phyloP scores from a whole-genome alignment of 1,139 yeast genomes.

The Arxiozyma slooffiae region DNA sequence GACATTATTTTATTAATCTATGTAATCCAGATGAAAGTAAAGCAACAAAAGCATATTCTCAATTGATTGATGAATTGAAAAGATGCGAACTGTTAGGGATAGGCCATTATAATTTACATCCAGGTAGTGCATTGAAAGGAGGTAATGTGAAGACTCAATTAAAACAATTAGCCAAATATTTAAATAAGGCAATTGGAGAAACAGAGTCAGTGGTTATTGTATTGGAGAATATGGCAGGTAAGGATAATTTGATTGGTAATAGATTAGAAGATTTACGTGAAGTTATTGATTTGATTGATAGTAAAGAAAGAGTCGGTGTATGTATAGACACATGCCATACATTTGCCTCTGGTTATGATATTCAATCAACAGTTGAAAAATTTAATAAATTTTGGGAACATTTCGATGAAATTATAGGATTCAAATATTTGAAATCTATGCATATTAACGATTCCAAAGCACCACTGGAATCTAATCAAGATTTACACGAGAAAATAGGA shows the following conservation, averaged over 20 bases:
- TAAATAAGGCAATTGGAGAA: constrained; percentile 64
- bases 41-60: constrained; percentile 61
- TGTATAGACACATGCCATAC: constrained; percentile 94
- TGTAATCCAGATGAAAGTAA: constrained; percentile 85
- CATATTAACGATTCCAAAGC: constrained; percentile 94
- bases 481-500: constrained; percentile 84
- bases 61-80: constrained; percentile 77
- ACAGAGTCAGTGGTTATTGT: constrained; percentile 78
- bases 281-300: constrained; percentile 66
- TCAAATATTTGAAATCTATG: constrained; percentile 63
- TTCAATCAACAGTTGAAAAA: constrained; percentile 41
- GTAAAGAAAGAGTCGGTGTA: constrained; percentile 79
- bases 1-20: constrained; percentile 82
- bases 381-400: constrained; percentile 61
- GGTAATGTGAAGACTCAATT: constrained; percentile 63
- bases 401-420: constrained; percentile 67
- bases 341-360: constrained; percentile 92
- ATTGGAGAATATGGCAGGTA: constrained; percentile 97
- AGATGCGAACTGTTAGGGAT: constrained; percentile 80
- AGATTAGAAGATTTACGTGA: constrained; percentile 61
- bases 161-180: constrained; percentile 58
- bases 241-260: constrained; percentile 83
- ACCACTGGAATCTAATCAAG: constrained; percentile 82
- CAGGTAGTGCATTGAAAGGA: constrained; percentile 78
- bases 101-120: constrained; percentile 87